phyloP scores from a whole-genome alignment of 2,329 filamentous ascomycete species.

The Beauveria medogensis region DNA sequence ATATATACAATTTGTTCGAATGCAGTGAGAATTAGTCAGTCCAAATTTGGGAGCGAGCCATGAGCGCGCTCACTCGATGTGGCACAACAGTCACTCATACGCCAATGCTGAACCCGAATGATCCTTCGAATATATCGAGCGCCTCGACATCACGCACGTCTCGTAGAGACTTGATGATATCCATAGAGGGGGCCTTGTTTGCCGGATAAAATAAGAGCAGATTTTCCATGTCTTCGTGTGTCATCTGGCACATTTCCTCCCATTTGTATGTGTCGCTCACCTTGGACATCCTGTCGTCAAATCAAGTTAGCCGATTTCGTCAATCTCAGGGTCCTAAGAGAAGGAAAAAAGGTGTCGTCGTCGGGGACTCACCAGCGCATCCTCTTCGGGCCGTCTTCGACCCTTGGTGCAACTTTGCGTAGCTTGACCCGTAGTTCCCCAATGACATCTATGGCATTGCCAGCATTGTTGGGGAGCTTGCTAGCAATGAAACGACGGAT shows the following conservation, averaged over 20 bases:
- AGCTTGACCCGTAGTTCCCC: conserved; percentile 73
- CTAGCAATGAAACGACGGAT: conserved; percentile 76
- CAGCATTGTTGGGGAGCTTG: conserved; percentile 68
- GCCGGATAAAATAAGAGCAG: conserved; percentile 67
- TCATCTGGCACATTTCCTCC: conserved; percentile 76
- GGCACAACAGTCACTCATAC: conserved; percentile 4
- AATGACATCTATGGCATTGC: conserved; percentile 77
- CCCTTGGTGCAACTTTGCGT: conserved; percentile 63
- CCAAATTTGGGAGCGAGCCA: background rate
- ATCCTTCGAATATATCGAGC: conserved; percentile 50
- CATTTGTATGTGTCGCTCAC: conserved; percentile 83
- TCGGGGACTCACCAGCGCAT: conserved; percentile 74
- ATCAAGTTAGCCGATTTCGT: conserved; percentile 5
- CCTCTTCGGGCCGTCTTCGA: conserved; percentile 70
- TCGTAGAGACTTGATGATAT: conserved; percentile 47
- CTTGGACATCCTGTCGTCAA: conserved; percentile 65
- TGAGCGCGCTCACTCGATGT: background rate
- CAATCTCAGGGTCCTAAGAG: background rate
- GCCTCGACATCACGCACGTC: conserved; percentile 34
- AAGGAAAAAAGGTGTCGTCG: background rate
- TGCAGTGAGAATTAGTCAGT: background rate
- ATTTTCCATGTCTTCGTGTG: conserved; percentile 74
- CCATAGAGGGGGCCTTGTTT: conserved; percentile 47
- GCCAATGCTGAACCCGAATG: conserved; percentile 51
- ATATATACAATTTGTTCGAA: conserved; percentile 4